Base-by-base conservation (phyloP, 139 green algal species). In the Yamagishiella unicocca region DNA sequence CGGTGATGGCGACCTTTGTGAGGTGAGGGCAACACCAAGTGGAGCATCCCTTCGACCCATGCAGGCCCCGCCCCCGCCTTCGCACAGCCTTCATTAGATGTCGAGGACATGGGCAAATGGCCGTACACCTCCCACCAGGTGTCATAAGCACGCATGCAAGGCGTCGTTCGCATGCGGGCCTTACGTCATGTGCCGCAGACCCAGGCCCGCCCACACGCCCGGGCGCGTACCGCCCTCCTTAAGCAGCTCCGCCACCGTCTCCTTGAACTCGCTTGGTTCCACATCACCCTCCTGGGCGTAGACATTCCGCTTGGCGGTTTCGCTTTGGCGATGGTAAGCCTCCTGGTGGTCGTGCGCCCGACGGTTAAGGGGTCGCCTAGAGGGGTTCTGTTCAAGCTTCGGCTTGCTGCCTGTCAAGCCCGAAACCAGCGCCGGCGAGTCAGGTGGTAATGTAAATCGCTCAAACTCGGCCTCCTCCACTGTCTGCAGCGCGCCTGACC, bases 221-320 rank as follows among this genome's bases (percentile, higher is more conserved):
- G 67, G 14, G 35, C 4, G 37, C 75, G 7, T 27, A 84, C 77
- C 77, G 24, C 75, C 61, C 62, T 85, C 79, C 12, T 85, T 46
- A 27, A 85, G 37, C 5, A 85, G 42, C 29, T 85, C 79, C 4
- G 79, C 79, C 40, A 85, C 79, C n/a, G 62, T 62, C 50, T 85
- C 24, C 61, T 75, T 85, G 38, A 85, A 85, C 29, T 62, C 61
- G 27, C 9, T 42, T 2, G 9, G 35, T 0, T 46, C 10, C 35
- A 35, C 55, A 43, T 84, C 77, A 0, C 77, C 77, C 55, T 84
- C 61, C 61, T 85, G 46, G 5, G 5, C 17, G 31, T 46, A 53
- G 10, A 82, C 12, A 9, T 0, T 68, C 0, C 35, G 74, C 33
- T 35, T 67, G 1, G 45, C 46, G 21, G 33, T 37, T 12, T 29